Base-by-base conservation (phyloP, 78 protist species). In the Polysphondylium violaceum region DNA sequence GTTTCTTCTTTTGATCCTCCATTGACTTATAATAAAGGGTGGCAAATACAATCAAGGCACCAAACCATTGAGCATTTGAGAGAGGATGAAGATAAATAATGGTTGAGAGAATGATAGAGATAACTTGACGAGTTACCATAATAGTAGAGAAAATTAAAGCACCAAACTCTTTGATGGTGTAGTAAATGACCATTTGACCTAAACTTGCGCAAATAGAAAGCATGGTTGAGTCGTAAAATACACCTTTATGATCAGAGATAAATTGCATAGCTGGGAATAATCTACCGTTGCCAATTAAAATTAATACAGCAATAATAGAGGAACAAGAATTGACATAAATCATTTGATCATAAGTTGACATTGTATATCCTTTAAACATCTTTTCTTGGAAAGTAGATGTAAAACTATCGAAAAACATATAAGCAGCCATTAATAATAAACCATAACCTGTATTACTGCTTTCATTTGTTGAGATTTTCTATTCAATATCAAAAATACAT, bases 271-370 rank as follows among this genome's bases (percentile, higher is more conserved):
- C 75, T 53, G 74, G 72, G 77, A 85, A 73, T 43, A 92, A 38
- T 41, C 86, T 14, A 5, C 68, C 75, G 33, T 71, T 50, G 12
- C 51, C 23, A 21, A 85, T 23, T 35, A 83, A 74, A n/a, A 59
- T 51, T 38, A 31, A 14, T 5, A 83, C 21, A 59, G 59, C n/a
- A 64, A 83, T 47, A 21, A 69, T 25, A 11, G 92, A 40, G 14
- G 95, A 92, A 44, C 77, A 65, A n/a, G 58, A 25, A 41, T 87
- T 87, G 9, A 92, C 95, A 76, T 85, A 92, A 29, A 92, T 78
- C 95, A 92, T 92, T 76, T 92, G 95, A 53, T 92, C 91, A 41
- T 87, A 86, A 3, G 95, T 85, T 16, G 89, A 65, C 92, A 92
- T 64, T 2, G 83, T 58, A 68, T 81, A 63, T 31, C 75, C 74